phyloP scores from a whole-genome alignment of 2,329 filamentous ascomycete species.

The Capronia americana region DNA sequence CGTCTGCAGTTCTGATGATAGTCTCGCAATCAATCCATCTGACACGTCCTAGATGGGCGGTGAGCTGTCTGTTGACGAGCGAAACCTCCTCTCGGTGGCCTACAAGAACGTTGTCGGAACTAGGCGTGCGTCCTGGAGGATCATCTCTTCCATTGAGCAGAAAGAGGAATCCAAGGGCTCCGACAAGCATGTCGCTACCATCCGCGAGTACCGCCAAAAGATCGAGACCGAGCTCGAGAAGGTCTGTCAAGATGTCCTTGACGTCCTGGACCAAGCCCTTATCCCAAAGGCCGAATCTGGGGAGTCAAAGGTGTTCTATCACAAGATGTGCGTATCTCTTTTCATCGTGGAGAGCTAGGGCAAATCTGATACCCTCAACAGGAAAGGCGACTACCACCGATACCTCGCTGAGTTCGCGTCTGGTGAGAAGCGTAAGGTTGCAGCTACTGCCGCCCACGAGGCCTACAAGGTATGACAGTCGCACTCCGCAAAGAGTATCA shows the following conservation, averaged over 20 bases:
- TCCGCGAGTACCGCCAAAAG: conserved; percentile 97
- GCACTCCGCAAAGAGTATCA: background rate
- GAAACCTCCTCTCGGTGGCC: conserved; percentile 94
- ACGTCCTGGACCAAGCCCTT: conserved; percentile 89
- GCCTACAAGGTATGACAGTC: conserved; percentile 84
- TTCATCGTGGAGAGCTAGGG: conserved; percentile 5
- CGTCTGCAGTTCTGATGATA: conserved; percentile 40
- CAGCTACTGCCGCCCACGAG: conserved; percentile 86
- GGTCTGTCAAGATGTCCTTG: conserved; percentile 96
- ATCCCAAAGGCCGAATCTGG: conserved; percentile 95
- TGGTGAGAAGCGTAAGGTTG: conserved; percentile 88
- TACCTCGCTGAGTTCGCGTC: conserved; percentile 93
- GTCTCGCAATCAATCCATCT: conserved; percentile 24
- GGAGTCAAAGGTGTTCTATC: conserved; percentile 99
- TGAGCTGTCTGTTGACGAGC: conserved; percentile 72
- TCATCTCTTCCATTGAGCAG: conserved; percentile 99
- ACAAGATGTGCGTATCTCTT: conserved; percentile 83
- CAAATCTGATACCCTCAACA: conserved; percentile 49
- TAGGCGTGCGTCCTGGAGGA: conserved; percentile 97
- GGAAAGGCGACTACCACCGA: conserved; percentile 97
- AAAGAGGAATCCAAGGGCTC: conserved; percentile 99
- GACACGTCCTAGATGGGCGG: conserved; percentile 62
- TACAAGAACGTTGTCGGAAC: conserved; percentile 99
- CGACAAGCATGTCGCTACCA: conserved; percentile 90
- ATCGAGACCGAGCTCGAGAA: conserved; percentile 97